phyloP scores from a whole-genome alignment of 2,329 filamentous ascomycete species.

The Hymenoscyphus occultus region DNA sequence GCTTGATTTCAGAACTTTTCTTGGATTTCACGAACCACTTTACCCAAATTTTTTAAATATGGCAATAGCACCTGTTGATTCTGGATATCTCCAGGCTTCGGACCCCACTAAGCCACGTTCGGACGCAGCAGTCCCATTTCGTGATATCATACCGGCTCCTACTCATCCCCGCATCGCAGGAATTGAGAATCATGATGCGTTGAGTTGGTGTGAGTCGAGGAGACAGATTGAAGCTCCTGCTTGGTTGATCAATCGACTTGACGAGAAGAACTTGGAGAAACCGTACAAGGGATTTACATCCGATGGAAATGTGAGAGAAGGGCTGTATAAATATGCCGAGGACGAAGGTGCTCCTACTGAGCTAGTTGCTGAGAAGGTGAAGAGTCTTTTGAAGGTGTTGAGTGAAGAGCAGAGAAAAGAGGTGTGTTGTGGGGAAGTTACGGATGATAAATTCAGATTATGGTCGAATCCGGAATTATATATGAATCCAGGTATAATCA shows the following conservation, averaged over 20 bases:
- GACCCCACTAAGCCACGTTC: constrained; percentile 32
- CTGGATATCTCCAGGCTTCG: constrained; percentile 28
- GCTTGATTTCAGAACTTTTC: not conserved
- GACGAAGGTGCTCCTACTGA: constrained; percentile 35
- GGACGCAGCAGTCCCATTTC: constrained; percentile 32
- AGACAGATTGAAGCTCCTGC: constrained; percentile 34
- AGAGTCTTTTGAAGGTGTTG: constrained; percentile 24
- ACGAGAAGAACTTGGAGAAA: constrained; percentile 33
- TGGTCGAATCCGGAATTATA: constrained; percentile 36
- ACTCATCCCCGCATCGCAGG: constrained; percentile 30
- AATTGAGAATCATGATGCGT: constrained; percentile 30
- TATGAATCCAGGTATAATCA: constrained; percentile 29
- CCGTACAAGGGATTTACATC: constrained; percentile 34
- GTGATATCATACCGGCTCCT: constrained; percentile 28
- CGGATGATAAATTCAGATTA: constrained; percentile 31
- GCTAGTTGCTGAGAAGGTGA: constrained; percentile 21
- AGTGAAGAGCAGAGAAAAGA: constrained; percentile 26
- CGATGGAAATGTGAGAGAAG: constrained; percentile 31
- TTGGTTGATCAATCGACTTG: constrained; percentile 34
- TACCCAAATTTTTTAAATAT: not conserved
- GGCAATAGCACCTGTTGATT: constrained; percentile 24
- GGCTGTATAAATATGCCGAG: constrained; percentile 29
- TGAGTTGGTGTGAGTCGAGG: constrained; percentile 33
- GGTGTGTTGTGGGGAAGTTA: constrained; percentile 29
- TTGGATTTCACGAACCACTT: not conserved